Conservation (phyloP, 345 rosid species). For the Euphorbia lathyris region DNA sequence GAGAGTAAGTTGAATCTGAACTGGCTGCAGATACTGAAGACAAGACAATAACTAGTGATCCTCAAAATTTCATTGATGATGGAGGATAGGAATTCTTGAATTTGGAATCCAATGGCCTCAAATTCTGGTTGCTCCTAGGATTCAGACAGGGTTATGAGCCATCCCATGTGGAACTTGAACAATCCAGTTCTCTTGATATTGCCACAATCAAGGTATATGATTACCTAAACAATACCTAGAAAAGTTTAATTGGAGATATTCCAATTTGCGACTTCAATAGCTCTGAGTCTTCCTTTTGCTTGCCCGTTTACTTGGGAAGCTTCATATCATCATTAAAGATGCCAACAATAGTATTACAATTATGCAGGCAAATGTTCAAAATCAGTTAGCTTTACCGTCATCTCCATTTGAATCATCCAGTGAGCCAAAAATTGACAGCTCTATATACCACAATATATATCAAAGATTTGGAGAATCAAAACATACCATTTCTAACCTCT, state of each 20-base stretch:
- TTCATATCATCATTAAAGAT: constrained; percentile 81
- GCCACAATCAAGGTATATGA: constrained; percentile 81
- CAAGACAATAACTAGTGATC: constrained; percentile 88
- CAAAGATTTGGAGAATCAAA: background rate
- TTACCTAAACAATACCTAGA: constrained; percentile 76
- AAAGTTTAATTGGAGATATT: constrained; percentile 63
- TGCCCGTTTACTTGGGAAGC: constrained; percentile 73
- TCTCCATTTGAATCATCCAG: constrained; percentile 8
- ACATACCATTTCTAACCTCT: background rate
- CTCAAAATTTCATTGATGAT: constrained; percentile 72
- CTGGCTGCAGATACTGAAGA: constrained; percentile 89
- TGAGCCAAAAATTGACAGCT: background rate
- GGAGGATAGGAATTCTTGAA: constrained; percentile 97
- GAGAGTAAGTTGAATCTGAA: constrained; percentile 93
- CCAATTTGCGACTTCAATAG: constrained; percentile 55
- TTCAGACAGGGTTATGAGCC: constrained; percentile 89
- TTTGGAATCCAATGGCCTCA: constrained; percentile 82
- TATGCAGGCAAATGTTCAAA: constrained; percentile 50
- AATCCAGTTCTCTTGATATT: constrained; percentile 60
- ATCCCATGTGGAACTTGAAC: constrained; percentile 76
- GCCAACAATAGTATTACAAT: constrained; percentile 42
- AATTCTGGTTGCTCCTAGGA: constrained; percentile 76
- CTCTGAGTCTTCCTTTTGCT: constrained; percentile 78
- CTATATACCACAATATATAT: background rate
- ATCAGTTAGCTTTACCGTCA: constrained; percentile 24